phyloP scores from a whole-genome alignment of 495 filamentous ascomycete genomes.

The Aspergillus sclerotiicarbonarius region DNA sequence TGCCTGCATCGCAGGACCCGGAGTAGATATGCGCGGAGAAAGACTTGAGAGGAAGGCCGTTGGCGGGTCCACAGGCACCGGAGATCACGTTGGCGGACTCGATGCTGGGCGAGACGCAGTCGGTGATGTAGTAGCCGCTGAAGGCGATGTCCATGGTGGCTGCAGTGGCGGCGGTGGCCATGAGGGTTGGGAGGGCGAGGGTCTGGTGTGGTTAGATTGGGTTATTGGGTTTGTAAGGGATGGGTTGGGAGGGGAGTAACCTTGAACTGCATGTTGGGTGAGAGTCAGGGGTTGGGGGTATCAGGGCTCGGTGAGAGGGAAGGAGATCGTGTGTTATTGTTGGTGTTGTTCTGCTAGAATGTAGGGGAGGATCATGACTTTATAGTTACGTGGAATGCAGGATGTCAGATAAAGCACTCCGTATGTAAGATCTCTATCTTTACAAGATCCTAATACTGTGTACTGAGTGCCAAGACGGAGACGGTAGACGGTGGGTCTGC shows the following conservation, averaged over 20 bases:
- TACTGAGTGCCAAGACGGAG: neutral
- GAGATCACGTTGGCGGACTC: constrained; percentile 1
- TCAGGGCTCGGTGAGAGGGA: neutral
- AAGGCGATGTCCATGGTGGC: constrained; percentile 2
- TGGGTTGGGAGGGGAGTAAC: neutral
- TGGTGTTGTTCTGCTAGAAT: neutral
- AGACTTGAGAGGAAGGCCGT: constrained; percentile 6
- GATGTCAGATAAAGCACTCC: neutral
- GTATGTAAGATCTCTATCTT: too few species aligned
- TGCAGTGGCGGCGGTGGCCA: constrained; percentile 2
- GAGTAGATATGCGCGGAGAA: constrained; percentile 7
- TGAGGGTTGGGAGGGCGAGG: neutral
- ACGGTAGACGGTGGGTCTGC: neutral
- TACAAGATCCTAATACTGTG: neutral
- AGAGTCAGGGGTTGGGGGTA: neutral
- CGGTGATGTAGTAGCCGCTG: constrained; percentile 7
- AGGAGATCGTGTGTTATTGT: neutral
- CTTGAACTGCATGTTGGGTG: neutral
- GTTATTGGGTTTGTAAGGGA: neutral
- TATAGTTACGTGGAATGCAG: neutral
- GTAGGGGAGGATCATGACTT: neutral
- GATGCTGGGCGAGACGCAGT: constrained; percentile 6
- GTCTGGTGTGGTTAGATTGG: neutral
- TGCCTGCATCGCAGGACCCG: constrained; percentile 1
- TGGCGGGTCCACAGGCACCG: neutral